Conservation (phyloP, 2,329 filamentous ascomycete species). For the Fusarium hainanense region DNA sequence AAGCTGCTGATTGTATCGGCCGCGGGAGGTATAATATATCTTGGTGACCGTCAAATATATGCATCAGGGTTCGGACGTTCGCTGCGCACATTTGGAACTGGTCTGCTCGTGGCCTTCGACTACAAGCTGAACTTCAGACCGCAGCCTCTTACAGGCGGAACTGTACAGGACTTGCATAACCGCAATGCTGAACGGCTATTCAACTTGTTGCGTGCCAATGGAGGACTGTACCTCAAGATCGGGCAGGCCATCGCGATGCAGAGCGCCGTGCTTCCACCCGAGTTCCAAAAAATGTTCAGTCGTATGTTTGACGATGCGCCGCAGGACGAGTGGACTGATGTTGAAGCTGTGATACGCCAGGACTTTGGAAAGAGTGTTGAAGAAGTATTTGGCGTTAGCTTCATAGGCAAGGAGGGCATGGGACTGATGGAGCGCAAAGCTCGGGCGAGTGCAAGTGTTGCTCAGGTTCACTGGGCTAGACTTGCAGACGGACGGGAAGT, state of each 20-base stretch:
- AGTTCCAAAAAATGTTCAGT: conserved; percentile 96
- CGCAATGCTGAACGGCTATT: conserved; percentile 88
- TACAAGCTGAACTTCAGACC: conserved; percentile 97
- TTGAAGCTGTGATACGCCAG: conserved; percentile 84
- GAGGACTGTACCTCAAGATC: conserved; percentile 95
- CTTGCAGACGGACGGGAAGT: conserved; percentile 89
- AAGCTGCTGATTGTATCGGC: conserved; percentile 73
- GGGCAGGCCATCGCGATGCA: conserved; percentile 99
- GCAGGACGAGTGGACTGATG: conserved; percentile 87
- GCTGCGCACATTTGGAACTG: conserved; percentile 81
- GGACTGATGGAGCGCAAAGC: conserved; percentile 71
- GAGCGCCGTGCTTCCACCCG: conserved; percentile 89
- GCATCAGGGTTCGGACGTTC: conserved; percentile 83
- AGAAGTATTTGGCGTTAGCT: conserved; percentile 92
- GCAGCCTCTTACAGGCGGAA: conserved; percentile 77
- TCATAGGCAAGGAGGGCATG: conserved; percentile 75
- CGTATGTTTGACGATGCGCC: conserved; percentile 98
- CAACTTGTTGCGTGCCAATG: conserved; percentile 84
- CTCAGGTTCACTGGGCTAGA: conserved; percentile 95
- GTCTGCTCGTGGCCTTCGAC: conserved; percentile 84
- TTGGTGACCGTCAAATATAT: conserved; percentile 79
- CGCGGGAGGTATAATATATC: conserved; percentile 71
- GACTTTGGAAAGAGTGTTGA: conserved; percentile 90
- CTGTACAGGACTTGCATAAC: conserved; percentile 80
- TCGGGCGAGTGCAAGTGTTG: conserved; percentile 87